These are phyloP conservation scores for Claviceps sp. DNA, from an alignment of 2,329 filamentous ascomycete genomes.

Conservation along the genomic window DNA sequence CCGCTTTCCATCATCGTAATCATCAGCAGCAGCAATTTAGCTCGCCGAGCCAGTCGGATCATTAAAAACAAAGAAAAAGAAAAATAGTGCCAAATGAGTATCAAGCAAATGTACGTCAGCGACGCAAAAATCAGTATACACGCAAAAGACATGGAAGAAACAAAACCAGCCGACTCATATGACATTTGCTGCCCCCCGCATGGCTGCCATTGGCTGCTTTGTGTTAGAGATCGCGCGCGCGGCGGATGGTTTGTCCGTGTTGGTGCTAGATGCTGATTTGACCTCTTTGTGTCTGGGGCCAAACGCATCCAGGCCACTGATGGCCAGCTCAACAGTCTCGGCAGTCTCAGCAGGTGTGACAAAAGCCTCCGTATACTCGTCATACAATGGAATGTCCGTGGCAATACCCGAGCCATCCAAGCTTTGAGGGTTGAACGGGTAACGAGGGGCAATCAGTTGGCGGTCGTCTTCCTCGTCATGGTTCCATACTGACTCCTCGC, in stretches of 20 bases:
- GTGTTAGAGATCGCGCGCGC: slow-evolving; percentile 43
- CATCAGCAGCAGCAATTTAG: neutral
- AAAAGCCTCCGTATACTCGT: slow-evolving; percentile 33
- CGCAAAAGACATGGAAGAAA: neutral
- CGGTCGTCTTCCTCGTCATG: slow-evolving; percentile 26
- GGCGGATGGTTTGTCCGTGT: slow-evolving; percentile 50
- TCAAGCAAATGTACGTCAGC: neutral
- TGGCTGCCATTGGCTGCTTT: slow-evolving; percentile 12
- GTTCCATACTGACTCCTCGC: slow-evolving; percentile 27
- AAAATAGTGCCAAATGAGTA: neutral
- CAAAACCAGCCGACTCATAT: slow-evolving; percentile 7
- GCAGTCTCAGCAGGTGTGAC: slow-evolving; percentile 36
- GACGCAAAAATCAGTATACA: no score
- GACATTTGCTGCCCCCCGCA: slow-evolving; percentile 13
- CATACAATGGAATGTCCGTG: slow-evolving; percentile 25
- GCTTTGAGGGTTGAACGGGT: neutral
- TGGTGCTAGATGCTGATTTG: slow-evolving; percentile 39
- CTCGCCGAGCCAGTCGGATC: neutral
- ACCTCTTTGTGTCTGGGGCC: slow-evolving; percentile 26
- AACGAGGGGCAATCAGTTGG: neutral
- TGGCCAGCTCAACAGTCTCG: slow-evolving; percentile 36
- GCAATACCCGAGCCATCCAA: slow-evolving; percentile 24
- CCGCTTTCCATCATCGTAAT: neutral
- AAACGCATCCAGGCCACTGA: slow-evolving; percentile 25
- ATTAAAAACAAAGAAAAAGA: neutral